Evolutionary conservation across 345 rosid genomes (phyloP).

Genomic region (Bruguiera parviflora): DNA sequence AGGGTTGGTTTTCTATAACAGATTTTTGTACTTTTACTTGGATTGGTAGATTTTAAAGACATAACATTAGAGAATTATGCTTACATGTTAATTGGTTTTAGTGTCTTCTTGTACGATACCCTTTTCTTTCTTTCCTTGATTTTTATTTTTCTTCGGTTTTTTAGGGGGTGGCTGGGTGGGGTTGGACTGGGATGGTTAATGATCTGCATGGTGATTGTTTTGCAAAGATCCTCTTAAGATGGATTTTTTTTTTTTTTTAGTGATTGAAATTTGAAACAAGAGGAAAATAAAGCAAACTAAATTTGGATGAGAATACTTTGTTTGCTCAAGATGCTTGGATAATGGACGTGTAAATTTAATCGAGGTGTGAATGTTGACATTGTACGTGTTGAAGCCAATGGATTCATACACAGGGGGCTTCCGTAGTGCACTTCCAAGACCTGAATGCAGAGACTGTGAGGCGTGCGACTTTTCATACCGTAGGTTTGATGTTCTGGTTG

Average conservation of each 20-base stretch:
- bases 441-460: slow-evolving; percentile 77
- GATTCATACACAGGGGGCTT: slow-evolving; percentile 63
- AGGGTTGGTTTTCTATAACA: no score
- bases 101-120: background rate
- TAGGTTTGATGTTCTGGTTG: no score
- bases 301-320: no score
- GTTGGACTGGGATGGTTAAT: no score
- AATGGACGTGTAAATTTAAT: no score
- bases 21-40: background rate
- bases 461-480: slow-evolving; percentile 43
- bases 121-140: background rate
- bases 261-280: no score
- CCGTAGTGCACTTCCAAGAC: slow-evolving; percentile 79
- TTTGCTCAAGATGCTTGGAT: no score
- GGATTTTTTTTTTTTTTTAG: background rate
- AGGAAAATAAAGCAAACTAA: no score
- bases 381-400: background rate
- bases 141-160: no score
- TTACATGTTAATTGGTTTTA: no score
- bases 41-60: background rate
- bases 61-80: no score
- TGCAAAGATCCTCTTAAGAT: background rate
- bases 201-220: background rate
- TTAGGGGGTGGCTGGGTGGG: no score
- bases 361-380: background rate